Base-by-base conservation (phyloP, 2,329 filamentous ascomycete genomes). In the Talaromyces sp. region DNA sequence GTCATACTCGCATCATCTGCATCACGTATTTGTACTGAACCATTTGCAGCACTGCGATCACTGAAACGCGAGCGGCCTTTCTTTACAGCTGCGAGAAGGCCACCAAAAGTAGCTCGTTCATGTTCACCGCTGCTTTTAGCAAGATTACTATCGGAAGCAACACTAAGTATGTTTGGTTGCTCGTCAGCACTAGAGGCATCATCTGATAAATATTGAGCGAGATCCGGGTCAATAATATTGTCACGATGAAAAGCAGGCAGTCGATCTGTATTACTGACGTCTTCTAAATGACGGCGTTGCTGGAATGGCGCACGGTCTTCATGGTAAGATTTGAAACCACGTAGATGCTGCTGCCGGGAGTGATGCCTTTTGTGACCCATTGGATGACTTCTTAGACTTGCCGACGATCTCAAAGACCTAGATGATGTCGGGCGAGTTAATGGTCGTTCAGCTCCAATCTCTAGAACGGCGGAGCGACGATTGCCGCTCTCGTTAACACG, bases 241-340 rank as follows among this genome's bases (percentile, higher is more conserved):
- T 99, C 94, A 68, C 94, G 91, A 70, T 99, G 94, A 66, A 99
- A 97, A n/a, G 91, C 91, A 15, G 92, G 88, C 36, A 96, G 81
- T 41, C 85, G 84, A 7, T 84, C 78, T 62, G 86, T 87, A 62
- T 82, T 84, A 3, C 80, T 77, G 50, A 81, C 76, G 59, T 91
- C 87, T 54, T 95, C 85, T 17, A 81, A 78, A 10, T 85, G 81
- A 59, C 88, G 88, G 56, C 91, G 81, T 67, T 89, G 90, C 66
- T 89, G 90, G 64, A 97, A 97, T 0, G 94, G 94, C 0, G 90
- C 93, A 58, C 89, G 83, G 61, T 97, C 90, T 60, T 95, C 90
- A 17, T 85, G 78, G 5, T 81, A 79, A 6, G 83, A 73, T 69
- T 89, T 94, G 64, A 92, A 84, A 55, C 88, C 85, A 13, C 88